Evolutionary conservation across 768 basidiomycete genomes (phyloP).

Genomic region (Lentinula aciculospora): DNA sequence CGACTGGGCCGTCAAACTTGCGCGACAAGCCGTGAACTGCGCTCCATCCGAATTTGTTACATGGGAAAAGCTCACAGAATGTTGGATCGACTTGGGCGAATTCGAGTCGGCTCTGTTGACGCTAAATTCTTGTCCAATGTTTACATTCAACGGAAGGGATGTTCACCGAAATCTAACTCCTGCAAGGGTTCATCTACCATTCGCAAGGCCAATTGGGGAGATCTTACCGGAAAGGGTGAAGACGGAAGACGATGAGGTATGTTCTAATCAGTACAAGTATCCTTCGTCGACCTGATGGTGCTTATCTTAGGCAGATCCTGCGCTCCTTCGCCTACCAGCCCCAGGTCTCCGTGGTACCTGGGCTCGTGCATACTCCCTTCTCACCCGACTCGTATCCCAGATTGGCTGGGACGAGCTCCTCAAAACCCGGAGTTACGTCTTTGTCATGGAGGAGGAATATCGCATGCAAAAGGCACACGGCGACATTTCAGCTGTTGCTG

Average conservation of each 20-base stretch:
- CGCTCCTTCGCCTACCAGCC: constrained; percentile 89
- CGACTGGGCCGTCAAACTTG: constrained; percentile 89
- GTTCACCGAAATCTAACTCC: constrained; percentile 81
- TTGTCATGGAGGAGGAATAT: constrained; percentile 99
- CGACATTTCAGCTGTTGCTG: constrained; percentile 45
- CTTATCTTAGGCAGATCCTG: constrained; percentile 72
- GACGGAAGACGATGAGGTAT: constrained; percentile 81
- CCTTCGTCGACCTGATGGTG: neutral
- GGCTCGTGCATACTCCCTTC: constrained; percentile 87
- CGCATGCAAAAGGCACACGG: constrained; percentile 87
- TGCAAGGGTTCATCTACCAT: constrained; percentile 78
- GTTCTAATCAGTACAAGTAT: constrained; percentile 7
- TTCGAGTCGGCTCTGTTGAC: constrained; percentile 89
- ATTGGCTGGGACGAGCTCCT: constrained; percentile 99
- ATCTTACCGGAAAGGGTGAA: constrained; percentile 82
- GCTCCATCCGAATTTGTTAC: constrained; percentile 98
- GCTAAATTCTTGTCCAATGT: constrained; percentile 99
- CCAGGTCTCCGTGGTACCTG: constrained; percentile 94
- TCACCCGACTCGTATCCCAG: constrained; percentile 86
- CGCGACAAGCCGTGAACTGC: constrained; percentile 93
- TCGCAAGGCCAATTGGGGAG: constrained; percentile 80
- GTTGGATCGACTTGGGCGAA: constrained; percentile 87
- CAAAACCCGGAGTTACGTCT: constrained; percentile 89
- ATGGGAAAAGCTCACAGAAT: constrained; percentile 95
- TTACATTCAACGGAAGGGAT: constrained; percentile 97